A percentile compares a stretch with the other conserved stretches of the same genome.
Conservation (phyloP, 169 alveolate species). For the Plasmodium adleri region DNA sequence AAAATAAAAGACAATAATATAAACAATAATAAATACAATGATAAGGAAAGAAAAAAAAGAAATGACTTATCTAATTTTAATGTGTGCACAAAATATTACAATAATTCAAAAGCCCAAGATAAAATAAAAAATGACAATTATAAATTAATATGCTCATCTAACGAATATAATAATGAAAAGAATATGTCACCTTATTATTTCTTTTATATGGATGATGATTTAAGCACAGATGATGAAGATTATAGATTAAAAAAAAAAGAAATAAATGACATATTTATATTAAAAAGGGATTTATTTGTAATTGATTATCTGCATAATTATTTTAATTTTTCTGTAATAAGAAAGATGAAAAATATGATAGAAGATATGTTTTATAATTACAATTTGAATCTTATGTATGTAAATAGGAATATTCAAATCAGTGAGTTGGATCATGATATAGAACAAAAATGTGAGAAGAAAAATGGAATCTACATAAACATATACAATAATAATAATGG, state of each 20-base stretch:
- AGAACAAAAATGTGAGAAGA: background rate
- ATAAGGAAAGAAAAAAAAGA: too few relatives aligned
- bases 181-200: background rate
- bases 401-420: constrained; percentile 25
- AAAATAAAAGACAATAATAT: too few relatives aligned
- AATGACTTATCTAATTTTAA: too few relatives aligned
- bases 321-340: constrained; percentile 37
- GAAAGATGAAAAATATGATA: constrained; percentile 34
- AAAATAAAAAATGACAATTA: background rate
- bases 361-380: constrained; percentile 48
- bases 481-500: too few relatives aligned
- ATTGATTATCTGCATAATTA: constrained; percentile 34
- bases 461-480: background rate
- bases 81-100: too few relatives aligned
- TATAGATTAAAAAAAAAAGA: constrained; percentile 2
- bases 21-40: too few relatives aligned
- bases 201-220: constrained; percentile 34
- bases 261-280: constrained; percentile 32
- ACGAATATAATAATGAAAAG: background rate
- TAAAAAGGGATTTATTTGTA: constrained; percentile 48
- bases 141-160: background rate
- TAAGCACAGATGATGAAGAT: constrained; percentile 66
- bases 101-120: background rate
- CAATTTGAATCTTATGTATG: constrained; percentile 23
- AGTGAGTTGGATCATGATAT: background rate